phyloP scores from a whole-genome alignment of 2,329 filamentous ascomycete genomes.

The Endothia cerciana region DNA sequence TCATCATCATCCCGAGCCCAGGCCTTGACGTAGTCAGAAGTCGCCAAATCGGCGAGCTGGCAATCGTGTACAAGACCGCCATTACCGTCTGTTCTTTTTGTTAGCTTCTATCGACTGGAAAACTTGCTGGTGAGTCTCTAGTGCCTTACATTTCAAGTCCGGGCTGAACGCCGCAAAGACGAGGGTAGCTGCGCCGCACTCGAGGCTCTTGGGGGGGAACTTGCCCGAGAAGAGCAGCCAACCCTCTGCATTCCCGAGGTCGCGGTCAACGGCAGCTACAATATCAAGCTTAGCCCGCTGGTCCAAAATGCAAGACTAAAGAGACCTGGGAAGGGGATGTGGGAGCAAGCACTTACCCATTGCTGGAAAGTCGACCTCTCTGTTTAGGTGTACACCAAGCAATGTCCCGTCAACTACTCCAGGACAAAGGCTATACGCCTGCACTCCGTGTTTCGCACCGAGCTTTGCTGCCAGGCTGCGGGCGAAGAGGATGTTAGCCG shows the following conservation, averaged over 20 bases:
- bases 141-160: conserved; percentile 2
- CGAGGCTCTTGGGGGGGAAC: conserved; percentile 4
- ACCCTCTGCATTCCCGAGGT: background rate
- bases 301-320: background rate
- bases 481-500: conserved; percentile 18
- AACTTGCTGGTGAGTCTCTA: background rate
- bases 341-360: background rate
- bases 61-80: conserved; percentile 33
- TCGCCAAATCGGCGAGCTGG: conserved; percentile 30
- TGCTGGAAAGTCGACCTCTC: background rate
- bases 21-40: conserved; percentile 29
- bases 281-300: background rate
- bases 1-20: conserved; percentile 33
- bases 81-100: conserved; percentile 29
- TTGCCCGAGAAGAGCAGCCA: background rate
- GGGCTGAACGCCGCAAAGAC: conserved; percentile 15
- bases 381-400: background rate
- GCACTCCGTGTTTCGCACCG: conserved; percentile 1
- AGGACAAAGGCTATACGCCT: conserved; percentile 14
- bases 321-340: background rate
- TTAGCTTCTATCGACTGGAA: background rate
- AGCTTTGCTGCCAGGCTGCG: conserved; percentile 18
- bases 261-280: background rate
- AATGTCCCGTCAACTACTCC: conserved; percentile 2
- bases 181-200: conserved; percentile 9